Evolutionary conservation across 768 basidiomycete genomes (phyloP), one percentile per base, ranked within the genome.

Genomic region (Rhodotorula diobovata): DNA sequence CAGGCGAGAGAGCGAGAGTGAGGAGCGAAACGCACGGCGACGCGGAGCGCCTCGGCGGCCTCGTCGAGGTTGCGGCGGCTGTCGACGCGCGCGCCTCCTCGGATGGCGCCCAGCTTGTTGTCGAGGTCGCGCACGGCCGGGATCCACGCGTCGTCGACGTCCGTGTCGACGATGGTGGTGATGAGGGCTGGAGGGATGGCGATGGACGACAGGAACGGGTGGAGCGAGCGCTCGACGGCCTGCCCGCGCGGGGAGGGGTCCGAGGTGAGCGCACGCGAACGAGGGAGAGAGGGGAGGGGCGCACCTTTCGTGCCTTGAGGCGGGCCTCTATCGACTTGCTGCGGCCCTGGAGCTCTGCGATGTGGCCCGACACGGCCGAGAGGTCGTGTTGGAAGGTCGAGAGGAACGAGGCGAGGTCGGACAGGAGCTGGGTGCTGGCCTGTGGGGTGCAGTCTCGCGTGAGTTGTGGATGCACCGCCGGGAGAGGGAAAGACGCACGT

Each of bases 301-400:
- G 62, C 77, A 96, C 96, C 82, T 88, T 85, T 63, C 96, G 85
- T 67, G 88, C 90, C 79, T 88, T 89, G 67, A 98, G 84, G 68
- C 89, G 86, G 70, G 85, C 86, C 73, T 98, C 96, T 28, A 98
- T 96, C 53, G 90, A 90, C 74, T 90, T 89, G 79, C 92, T 94
- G 45, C 91, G 85, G 73, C 87, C 86, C 78, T 98, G 96, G 34
- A 99, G 84, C 72, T 97, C 92, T 2, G 91, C 90, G 79, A 99
- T 95, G 79, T 99, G 94, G 7, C 93, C 91, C 5, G 96, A 97
- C 18, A 98, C 96, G 3, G 89, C 88, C 11, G 92, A 90, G 32
- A 99, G 84, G 80, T 99, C 95, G 76, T 85, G 89, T 81, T 97
- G 95, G 78, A 99, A 99, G 0, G 91, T 96, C 5, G 92, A 93